phyloP scores from a whole-genome alignment of 2,329 filamentous ascomycete genomes.

The Microcera coccophila region DNA sequence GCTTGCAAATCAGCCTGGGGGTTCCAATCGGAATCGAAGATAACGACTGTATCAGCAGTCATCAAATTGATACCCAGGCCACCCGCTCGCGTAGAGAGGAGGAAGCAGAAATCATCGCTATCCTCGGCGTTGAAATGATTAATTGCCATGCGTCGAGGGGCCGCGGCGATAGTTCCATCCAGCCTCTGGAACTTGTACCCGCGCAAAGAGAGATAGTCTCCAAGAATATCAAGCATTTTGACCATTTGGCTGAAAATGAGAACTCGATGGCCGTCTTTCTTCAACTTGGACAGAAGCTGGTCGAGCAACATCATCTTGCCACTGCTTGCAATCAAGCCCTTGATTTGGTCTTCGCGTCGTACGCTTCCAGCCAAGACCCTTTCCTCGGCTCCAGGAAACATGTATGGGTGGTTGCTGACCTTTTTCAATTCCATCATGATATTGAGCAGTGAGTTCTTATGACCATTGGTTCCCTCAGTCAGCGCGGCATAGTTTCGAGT shows the following conservation, averaged over 20 bases:
- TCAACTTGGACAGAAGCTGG: conserved; percentile 88
- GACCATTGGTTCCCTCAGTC: conserved; percentile 82
- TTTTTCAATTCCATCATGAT: conserved; percentile 99
- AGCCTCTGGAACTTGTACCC: conserved; percentile 95
- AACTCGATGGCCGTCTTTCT: conserved; percentile 89
- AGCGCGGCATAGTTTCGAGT: conserved; percentile 94
- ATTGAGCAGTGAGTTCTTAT: conserved; percentile 92
- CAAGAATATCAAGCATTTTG: conserved; percentile 93
- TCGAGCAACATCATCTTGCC: conserved; percentile 99
- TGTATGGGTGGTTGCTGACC: conserved; percentile 96
- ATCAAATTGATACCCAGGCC: conserved; percentile 98
- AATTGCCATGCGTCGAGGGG: conserved; percentile 85
- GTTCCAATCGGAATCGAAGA: conserved; percentile 99
- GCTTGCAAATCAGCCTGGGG: conserved; percentile 96
- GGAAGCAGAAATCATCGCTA: conserved; percentile 93
- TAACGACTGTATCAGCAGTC: conserved; percentile 95
- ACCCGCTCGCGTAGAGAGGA: conserved; percentile 91
- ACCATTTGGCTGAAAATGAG: conserved; percentile 99
- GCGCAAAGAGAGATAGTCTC: conserved; percentile 86
- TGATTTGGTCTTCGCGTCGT: conserved; percentile 84
- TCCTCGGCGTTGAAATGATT: conserved; percentile 98
- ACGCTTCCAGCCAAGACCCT: conserved; percentile 76
- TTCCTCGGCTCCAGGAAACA: conserved; percentile 93
- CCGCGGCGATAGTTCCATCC: conserved; percentile 89
- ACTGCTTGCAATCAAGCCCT: conserved; percentile 90